Base-by-base conservation (phyloP, 257 asterid species). In the Gardenia jasminoides region DNA sequence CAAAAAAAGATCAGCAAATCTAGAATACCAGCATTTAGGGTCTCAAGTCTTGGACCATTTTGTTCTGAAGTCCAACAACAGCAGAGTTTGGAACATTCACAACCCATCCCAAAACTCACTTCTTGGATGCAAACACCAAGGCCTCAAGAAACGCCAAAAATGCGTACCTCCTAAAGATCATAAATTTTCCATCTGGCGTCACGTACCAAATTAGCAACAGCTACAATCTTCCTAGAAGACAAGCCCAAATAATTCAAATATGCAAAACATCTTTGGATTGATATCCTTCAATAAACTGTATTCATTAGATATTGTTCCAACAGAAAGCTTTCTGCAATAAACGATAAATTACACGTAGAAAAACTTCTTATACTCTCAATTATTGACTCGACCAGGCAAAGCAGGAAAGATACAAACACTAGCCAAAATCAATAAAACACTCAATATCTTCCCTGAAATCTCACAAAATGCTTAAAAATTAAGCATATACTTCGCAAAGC, bases 61-160 rank as follows among this genome's bases (percentile, higher is more conserved):
- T 84, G 86, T 36, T 79, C 82, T 3, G 82, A 56, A 46, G 65
- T 73, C 81, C 88, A 88, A 76, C 92, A 88, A 78, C 72, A 78
- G 28, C 82, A 47, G 68, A 83, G 58, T 70, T 83, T 86, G 12
- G 92, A 86, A 81, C 82, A 83, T 59, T 54, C 79, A 56, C 88
- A 81, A 67, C 90, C 92, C 90, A 88, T 88, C 67, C 46, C 80
- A 77, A 50, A 26, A 72, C 56, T 36, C 79, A 67, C 67, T 69
- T 71, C 74, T 61, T 43, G 11, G 30, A 50, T 24, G 26, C 70
- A 39, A 56, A 76, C 68, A 59, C 39, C 24, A n/a, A 46, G 36
- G 10, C 69, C 74, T 74, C 66, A 9, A 65, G 6, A 10, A 22
- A 30, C 13, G 59, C 17, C 71, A 12, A 72, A 33, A 41, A 16